phyloP scores from a whole-genome alignment of 192 early-diverging fungal species.

The Entomortierella beljakovae region DNA sequence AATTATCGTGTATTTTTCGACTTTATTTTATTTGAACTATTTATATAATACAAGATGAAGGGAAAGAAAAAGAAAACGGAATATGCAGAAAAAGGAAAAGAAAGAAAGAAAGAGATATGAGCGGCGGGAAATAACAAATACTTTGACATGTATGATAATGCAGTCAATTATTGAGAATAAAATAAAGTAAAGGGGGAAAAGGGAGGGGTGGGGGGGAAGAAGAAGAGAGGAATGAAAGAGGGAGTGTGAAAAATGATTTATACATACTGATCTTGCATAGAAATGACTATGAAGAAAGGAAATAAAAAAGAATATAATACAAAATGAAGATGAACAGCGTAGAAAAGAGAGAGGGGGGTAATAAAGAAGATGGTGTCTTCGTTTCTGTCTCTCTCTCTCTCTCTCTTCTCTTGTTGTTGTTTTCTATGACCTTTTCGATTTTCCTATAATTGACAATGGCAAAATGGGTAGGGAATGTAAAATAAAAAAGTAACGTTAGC shows the following conservation, averaged over 20 bases:
- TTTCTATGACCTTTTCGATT: conserved; percentile 10
- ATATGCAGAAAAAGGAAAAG: background rate
- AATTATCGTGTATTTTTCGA: background rate
- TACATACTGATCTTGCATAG: no score
- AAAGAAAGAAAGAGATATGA: background rate
- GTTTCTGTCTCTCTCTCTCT: background rate
- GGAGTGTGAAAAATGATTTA: no score
- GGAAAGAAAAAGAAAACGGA: background rate
- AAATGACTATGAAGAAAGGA: no score
- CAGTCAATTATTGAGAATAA: no score
- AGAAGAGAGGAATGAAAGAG: background rate
- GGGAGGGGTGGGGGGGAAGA: background rate
- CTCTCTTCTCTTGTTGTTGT: background rate
- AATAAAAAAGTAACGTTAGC: background rate
- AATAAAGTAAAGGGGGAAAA: background rate
- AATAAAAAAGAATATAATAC: background rate
- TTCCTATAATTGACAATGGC: background rate
- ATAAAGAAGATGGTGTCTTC: background rate
- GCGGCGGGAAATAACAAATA: no score
- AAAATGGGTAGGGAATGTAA: background rate
- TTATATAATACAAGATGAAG: background rate
- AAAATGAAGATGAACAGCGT: no score
- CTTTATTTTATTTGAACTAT: background rate
- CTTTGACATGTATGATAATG: no score
- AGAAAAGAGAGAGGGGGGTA: background rate